phyloP scores from a whole-genome alignment of 371 early-diverging fungal genomes.

The Mortierella sp. region DNA sequence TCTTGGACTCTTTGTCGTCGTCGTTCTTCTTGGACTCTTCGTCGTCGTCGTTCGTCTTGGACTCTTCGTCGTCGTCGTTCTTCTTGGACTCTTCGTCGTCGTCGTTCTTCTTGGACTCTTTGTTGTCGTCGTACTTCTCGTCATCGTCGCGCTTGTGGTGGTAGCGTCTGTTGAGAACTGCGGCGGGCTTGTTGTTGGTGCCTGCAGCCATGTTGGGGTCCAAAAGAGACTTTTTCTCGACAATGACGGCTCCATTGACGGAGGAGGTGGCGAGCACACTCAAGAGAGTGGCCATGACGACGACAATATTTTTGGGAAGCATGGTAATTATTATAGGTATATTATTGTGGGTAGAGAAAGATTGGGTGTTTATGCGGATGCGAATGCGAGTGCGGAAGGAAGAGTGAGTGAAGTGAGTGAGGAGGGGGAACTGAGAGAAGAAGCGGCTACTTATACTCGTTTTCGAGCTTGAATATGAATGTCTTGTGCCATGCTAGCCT shows the following conservation, averaged over 20 bases:
- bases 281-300: slow-evolving; percentile 24
- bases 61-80: slow-evolving; percentile 5
- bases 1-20: slow-evolving; percentile 7
- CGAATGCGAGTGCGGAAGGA: not conserved
- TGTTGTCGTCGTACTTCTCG: slow-evolving; percentile 5
- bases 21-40: not conserved
- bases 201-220: not conserved
- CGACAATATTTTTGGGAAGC: slow-evolving; percentile 26
- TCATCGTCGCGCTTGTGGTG: slow-evolving; percentile 5
- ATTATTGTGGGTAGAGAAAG: not conserved
- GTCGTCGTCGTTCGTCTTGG: not conserved
- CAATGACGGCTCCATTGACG: slow-evolving; percentile 19
- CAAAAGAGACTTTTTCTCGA: not conserved
- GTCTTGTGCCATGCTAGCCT: not conserved
- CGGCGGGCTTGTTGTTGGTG: not conserved
- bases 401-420: not conserved
- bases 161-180: slow-evolving; percentile 29
- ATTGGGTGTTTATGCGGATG: not conserved
- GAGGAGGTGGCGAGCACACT: slow-evolving; percentile 29
- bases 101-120: not conserved
- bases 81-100: not conserved
- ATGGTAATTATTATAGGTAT: slow-evolving; percentile 11
- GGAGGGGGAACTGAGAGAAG: not conserved
- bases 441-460: not conserved
- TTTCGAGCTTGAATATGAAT: not conserved